Conservation (phyloP, 441 rosid genomes). For the Theobroma grandiflorum region DNA sequence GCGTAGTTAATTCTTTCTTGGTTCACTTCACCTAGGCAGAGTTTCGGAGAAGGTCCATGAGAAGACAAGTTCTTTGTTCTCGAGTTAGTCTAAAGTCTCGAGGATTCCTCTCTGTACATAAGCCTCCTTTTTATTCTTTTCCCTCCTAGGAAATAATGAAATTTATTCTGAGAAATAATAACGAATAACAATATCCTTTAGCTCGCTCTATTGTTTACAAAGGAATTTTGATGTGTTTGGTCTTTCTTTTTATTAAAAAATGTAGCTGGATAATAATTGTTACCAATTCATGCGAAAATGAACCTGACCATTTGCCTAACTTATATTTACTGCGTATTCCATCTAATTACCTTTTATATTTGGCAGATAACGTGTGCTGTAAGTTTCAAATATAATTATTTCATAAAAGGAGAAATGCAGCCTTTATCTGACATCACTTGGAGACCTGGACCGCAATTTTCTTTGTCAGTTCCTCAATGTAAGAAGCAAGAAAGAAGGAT, state of each 20-base stretch:
- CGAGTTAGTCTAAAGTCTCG: background rate
- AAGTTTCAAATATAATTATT: conserved; percentile 86
- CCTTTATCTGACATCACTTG: conserved; percentile 64
- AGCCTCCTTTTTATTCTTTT: background rate
- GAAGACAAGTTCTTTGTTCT: background rate
- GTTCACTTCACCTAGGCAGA: background rate
- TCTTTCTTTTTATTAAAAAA: conserved; percentile 22
- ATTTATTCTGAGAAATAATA: conserved; percentile 14
- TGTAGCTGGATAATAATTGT: conserved; percentile 14
- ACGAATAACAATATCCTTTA: conserved; percentile 1
- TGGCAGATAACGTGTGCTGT: conserved; percentile 76
- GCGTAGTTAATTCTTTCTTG: background rate
- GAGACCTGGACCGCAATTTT: conserved; percentile 90
- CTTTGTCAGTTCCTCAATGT: conserved; percentile 64
- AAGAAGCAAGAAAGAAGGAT: conserved; percentile 51
- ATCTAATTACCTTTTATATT: conserved; percentile 19
- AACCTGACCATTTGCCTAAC: conserved; percentile 4
- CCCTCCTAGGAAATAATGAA: background rate
- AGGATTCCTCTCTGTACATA: background rate
- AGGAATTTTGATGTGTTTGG: conserved; percentile 23
- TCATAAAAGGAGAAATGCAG: conserved; percentile 58
- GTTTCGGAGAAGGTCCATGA: conserved; percentile 3
- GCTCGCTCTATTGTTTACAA: conserved; percentile 19
- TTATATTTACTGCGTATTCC: background rate
- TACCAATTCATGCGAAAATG: conserved; percentile 5